Conservation (phyloP, 148 eudicot genomes). For the Talinum fruticosum region DNA sequence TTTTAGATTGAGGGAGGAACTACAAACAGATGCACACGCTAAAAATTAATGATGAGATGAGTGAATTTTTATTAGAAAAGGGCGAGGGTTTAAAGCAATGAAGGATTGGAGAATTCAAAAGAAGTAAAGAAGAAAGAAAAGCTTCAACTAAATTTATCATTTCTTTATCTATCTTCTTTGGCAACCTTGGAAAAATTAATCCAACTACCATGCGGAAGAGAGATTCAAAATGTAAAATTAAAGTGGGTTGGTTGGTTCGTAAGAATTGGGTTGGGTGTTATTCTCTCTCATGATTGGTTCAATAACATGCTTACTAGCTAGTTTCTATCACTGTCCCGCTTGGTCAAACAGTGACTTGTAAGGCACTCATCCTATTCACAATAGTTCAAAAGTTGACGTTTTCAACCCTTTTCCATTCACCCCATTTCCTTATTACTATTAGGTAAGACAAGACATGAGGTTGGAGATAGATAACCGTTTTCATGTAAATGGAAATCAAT, state of each 20-base stretch:
- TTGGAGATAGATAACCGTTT: background rate
- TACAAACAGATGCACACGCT: background rate
- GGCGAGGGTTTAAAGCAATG: background rate
- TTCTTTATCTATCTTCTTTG: background rate
- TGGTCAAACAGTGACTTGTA: constrained; percentile 22
- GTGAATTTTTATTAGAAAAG: background rate
- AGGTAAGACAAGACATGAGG: background rate
- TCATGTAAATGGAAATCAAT: background rate
- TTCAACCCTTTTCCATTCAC: background rate
- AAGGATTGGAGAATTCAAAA: background rate
- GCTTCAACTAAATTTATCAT: background rate
- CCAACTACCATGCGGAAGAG: constrained; percentile 16
- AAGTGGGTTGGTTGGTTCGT: background rate
- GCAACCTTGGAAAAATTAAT: constrained; percentile 7
- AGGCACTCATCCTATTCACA: constrained; percentile 1
- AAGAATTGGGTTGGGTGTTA: constrained; percentile 19
- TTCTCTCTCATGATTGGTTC: constrained; percentile 20
- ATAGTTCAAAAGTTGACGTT: background rate
- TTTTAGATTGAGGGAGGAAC: background rate
- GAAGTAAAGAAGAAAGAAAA: background rate
- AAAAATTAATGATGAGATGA: background rate
- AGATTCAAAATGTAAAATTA: background rate
- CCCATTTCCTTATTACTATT: background rate
- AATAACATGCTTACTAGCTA: constrained; percentile 7
- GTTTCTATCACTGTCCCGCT: background rate